These are phyloP conservation scores for Phytopythium delawarense DNA, from an alignment of 352 stramenopile species.

Conservation along the genomic window DNA sequence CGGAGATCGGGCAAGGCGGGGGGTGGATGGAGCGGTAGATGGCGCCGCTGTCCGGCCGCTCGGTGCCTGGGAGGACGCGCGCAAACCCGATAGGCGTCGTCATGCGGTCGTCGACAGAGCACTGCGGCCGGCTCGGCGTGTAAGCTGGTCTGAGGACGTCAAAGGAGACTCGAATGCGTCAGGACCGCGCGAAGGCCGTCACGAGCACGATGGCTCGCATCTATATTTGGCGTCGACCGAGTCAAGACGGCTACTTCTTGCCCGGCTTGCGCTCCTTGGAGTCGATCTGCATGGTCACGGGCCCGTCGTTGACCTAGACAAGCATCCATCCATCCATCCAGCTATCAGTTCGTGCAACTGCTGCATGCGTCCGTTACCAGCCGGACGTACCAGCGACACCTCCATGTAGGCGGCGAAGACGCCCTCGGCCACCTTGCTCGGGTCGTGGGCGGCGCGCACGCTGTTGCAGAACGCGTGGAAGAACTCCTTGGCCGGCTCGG, in stretches of 20 bases:
- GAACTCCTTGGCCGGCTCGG: slow-evolving; percentile 59
- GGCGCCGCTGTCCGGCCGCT: slow-evolving; percentile 28
- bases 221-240: slow-evolving; percentile 2
- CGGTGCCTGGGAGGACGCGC: slow-evolving; percentile 36
- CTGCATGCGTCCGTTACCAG: not conserved
- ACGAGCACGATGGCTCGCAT: not conserved
- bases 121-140: not conserved
- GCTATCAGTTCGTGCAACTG: not conserved
- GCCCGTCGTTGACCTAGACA: slow-evolving; percentile 70
- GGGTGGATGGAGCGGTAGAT: slow-evolving; percentile 39
- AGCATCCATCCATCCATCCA: not conserved
- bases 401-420: slow-evolving; percentile 86
- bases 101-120: slow-evolving; percentile 10
- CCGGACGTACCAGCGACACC: slow-evolving; percentile 59
- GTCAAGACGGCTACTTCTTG: slow-evolving; percentile 24
- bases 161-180: not conserved
- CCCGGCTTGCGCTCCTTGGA: slow-evolving; percentile 63
- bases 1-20: slow-evolving; percentile 1
- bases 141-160: not conserved
- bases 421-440: slow-evolving; percentile 72
- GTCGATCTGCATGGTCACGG: slow-evolving; percentile 82
- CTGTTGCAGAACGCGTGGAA: slow-evolving; percentile 72
- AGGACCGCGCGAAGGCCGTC: not conserved
- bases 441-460: slow-evolving; percentile 48
- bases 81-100: slow-evolving; percentile 40